Percentiles rank a stretch among this genome's conserved stretches.
Evolutionary conservation across 2,329 filamentous ascomycete species (phyloP).

Genomic region (Diaporthe citri): DNA sequence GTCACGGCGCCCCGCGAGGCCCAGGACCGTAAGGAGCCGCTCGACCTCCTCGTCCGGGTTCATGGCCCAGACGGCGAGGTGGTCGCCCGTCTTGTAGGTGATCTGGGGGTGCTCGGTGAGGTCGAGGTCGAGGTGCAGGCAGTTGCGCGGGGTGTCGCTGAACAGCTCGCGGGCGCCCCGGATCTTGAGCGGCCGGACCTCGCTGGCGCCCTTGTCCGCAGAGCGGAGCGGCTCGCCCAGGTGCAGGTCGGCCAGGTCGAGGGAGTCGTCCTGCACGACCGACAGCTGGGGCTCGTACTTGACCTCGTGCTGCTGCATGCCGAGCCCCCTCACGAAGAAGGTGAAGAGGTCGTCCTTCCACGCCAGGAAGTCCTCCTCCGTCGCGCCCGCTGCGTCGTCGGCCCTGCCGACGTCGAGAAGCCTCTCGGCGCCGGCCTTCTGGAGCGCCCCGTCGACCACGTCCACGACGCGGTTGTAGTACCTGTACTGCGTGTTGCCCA

Average conservation of each 20-base stretch:
- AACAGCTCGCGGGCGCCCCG: conserved; percentile 44
- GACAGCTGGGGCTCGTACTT: conserved; percentile 44
- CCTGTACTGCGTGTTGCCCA: conserved; percentile 55
- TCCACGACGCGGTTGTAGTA: conserved; percentile 54
- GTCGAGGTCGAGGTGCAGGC: conserved; percentile 55
- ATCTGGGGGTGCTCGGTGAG: conserved; percentile 47
- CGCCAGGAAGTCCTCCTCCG: conserved; percentile 53
- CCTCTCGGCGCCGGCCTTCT: conserved; percentile 46
- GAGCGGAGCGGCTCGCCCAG: conserved; percentile 42
- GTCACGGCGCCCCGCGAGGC: conserved; percentile 25
- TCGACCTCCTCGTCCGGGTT: conserved; percentile 53
- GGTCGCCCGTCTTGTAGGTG: conserved; percentile 55
- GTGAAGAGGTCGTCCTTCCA: conserved; percentile 51
- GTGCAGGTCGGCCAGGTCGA: conserved; percentile 42
- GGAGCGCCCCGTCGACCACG: conserved; percentile 45
- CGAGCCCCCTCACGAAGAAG: conserved; percentile 41
- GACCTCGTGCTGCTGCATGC: conserved; percentile 43
- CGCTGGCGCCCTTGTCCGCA: conserved; percentile 37
- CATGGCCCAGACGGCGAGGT: conserved; percentile 55
- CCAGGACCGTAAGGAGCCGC: conserved; percentile 42
- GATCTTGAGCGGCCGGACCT: conserved; percentile 42
- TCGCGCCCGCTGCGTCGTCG: conserved; percentile 49
- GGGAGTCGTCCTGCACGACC: conserved; percentile 42
- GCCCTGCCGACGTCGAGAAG: conserved; percentile 48
- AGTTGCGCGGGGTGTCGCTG: conserved; percentile 45